Conservation (phyloP, 208 protist genomes). For the Trypanosoma brucei region DNA sequence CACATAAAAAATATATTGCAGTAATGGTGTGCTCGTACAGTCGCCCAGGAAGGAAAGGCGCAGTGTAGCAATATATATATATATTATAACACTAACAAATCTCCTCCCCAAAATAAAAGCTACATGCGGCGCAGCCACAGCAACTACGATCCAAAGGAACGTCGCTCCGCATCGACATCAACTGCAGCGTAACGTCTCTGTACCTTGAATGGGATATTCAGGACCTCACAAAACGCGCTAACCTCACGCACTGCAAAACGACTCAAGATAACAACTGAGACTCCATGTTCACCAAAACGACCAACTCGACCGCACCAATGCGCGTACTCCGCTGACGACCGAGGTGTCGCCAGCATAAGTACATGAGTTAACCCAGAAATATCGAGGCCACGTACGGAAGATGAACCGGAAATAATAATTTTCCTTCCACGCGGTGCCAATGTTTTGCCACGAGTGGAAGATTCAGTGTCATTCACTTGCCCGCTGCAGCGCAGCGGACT, state of each 20-base stretch:
- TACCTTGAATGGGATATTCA: conserved; percentile 51
- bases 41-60: too few species aligned
- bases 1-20: too few species aligned
- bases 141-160: conserved; percentile 24
- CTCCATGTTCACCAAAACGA: conserved; percentile 54
- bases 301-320: conserved; percentile 87
- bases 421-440: conserved; percentile 4
- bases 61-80: too few species aligned
- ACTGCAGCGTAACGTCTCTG: conserved; percentile 43
- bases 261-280: conserved; percentile 57
- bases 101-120: too few species aligned
- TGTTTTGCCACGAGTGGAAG: background rate
- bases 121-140: background rate
- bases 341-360: conserved; percentile 53
- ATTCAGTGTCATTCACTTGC: background rate
- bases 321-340: conserved; percentile 64
- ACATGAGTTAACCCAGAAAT: conserved; percentile 70
- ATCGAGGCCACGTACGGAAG: conserved; percentile 70
- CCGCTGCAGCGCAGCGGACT: background rate
- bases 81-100: too few species aligned
- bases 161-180: conserved; percentile 48
- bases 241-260: conserved; percentile 47
- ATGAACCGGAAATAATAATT: conserved; percentile 42
- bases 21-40: too few species aligned
- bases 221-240: conserved; percentile 57